Percentiles rank a stretch among this genome's conserved stretches.
phyloP scores from a whole-genome alignment of 352 stramenopile genomes.

The Peronospora belbahrii region DNA sequence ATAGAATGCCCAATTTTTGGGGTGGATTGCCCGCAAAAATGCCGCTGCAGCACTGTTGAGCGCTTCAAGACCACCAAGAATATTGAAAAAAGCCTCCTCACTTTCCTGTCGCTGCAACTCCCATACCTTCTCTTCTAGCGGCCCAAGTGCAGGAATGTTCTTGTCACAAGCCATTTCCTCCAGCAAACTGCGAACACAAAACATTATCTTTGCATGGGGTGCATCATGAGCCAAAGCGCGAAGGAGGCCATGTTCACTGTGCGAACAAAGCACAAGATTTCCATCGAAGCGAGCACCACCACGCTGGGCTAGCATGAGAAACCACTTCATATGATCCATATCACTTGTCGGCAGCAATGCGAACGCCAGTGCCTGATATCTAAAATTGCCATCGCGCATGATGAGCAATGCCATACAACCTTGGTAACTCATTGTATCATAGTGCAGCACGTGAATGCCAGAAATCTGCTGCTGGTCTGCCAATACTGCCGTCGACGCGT shows the following conservation, averaged over 20 bases:
- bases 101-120: slow-evolving; percentile 50
- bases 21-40: slow-evolving; percentile 53
- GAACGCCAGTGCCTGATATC: slow-evolving; percentile 63
- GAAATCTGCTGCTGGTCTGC: slow-evolving; percentile 55
- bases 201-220: slow-evolving; percentile 55
- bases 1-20: slow-evolving; percentile 62
- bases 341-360: slow-evolving; percentile 54
- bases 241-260: slow-evolving; percentile 51
- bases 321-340: slow-evolving; percentile 72
- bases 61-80: slow-evolving; percentile 41
- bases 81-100: slow-evolving; percentile 46
- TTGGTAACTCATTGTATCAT: slow-evolving; percentile 59
- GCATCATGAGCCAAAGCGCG: slow-evolving; percentile 46
- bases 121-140: slow-evolving; percentile 54
- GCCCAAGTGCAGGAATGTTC: slow-evolving; percentile 58
- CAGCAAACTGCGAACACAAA: slow-evolving; percentile 61
- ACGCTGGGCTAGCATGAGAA: slow-evolving; percentile 45
- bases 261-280: slow-evolving; percentile 48
- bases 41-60: slow-evolving; percentile 43
- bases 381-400: slow-evolving; percentile 58
- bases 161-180: slow-evolving; percentile 66
- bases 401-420: slow-evolving; percentile 55
- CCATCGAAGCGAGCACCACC: slow-evolving; percentile 43
- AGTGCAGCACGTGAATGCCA: slow-evolving; percentile 68
- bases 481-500: slow-evolving; percentile 37